Evolutionary conservation across 805 yeast genomes (phyloP).

Genomic region (Pichia phayaonensis): DNA sequence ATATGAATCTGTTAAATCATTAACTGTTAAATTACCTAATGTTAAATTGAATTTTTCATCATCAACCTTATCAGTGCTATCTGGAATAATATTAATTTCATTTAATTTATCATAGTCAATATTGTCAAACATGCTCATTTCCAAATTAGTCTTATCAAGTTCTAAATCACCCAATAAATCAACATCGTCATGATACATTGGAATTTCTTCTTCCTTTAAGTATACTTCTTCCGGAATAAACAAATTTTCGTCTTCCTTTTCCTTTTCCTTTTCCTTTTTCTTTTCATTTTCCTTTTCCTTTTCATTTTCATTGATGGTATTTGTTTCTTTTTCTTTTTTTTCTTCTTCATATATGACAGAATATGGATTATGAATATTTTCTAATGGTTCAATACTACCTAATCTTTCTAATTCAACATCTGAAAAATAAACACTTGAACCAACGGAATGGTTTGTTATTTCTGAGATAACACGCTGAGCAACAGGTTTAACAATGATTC

Average conservation of each 20-base stretch:
- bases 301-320: not conserved
- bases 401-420: slow-evolving; percentile 5
- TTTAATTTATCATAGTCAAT: not conserved
- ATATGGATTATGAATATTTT: slow-evolving; percentile 4
- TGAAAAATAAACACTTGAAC: slow-evolving; percentile 10
- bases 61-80: not conserved
- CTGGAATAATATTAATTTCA: not conserved
- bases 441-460: not conserved
- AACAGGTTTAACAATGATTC: not conserved
- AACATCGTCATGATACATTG: slow-evolving; percentile 1
- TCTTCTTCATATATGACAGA: not conserved
- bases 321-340: not conserved
- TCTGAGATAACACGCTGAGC: not conserved
- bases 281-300: not conserved
- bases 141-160: slow-evolving; percentile 2
- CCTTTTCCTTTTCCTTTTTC: too few species aligned
- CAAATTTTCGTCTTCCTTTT: not conserved
- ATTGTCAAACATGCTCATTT: not conserved
- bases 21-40: not conserved
- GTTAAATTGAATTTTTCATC: not conserved
- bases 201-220: not conserved
- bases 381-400: not conserved
- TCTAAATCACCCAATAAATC: slow-evolving; percentile 5
- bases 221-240: not conserved
- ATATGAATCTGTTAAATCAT: not conserved